These are phyloP conservation scores for Yamadazyma mexicana DNA, from an alignment of 1,139 yeast genomes.

Conservation along the genomic window DNA sequence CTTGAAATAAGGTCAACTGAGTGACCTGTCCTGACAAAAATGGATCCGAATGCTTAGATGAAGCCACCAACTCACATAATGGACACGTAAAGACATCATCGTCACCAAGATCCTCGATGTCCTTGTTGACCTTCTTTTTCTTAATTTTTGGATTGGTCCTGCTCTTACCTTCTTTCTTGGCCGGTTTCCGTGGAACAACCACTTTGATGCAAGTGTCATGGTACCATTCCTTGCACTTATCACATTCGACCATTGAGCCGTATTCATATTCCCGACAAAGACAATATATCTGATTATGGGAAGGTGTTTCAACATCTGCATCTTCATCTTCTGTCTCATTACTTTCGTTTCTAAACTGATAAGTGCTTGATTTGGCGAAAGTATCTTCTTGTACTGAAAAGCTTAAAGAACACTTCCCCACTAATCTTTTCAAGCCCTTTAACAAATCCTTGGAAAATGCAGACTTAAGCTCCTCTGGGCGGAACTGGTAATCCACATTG, in stretches of 20 bases:
- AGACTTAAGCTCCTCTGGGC: slow-evolving; percentile 16
- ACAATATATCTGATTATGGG: slow-evolving; percentile 48
- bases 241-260: slow-evolving; percentile 81
- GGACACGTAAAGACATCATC: slow-evolving; percentile 63
- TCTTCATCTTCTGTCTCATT: slow-evolving; percentile 1
- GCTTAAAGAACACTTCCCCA: slow-evolving; percentile 34
- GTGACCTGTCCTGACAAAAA: slow-evolving; percentile 23
- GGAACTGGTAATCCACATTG: slow-evolving; percentile 22
- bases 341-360: neutral
- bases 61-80: slow-evolving; percentile 47
- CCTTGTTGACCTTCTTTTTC: slow-evolving; percentile 11
- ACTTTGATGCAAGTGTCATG: slow-evolving; percentile 60
- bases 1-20: slow-evolving; percentile 17
- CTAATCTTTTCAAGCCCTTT: slow-evolving; percentile 6
- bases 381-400: slow-evolving; percentile 42
- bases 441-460: slow-evolving; percentile 10
- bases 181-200: neutral
- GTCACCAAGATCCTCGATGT: slow-evolving; percentile 23
- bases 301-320: too few species aligned
- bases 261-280: slow-evolving; percentile 68
- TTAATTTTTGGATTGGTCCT: slow-evolving; percentile 18
- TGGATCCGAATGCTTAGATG: slow-evolving; percentile 17
- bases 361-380: slow-evolving; percentile 19
- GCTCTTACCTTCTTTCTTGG: slow-evolving; percentile 13
- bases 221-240: slow-evolving; percentile 77